Conservation (phyloP, 2,329 filamentous ascomycete genomes). For the Aspergillus carbonarius region DNA sequence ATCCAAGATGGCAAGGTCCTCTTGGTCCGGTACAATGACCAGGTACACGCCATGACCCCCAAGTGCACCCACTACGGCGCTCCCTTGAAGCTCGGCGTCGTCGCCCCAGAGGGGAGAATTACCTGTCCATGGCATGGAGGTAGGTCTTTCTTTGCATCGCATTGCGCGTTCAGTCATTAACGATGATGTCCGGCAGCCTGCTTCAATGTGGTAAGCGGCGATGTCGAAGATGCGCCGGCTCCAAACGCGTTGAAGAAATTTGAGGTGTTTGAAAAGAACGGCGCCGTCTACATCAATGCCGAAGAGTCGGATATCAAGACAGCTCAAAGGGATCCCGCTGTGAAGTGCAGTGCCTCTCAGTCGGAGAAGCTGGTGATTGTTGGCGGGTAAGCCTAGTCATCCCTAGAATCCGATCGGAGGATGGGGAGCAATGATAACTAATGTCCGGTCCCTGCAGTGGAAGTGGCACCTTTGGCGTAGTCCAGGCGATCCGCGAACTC, state of each 20-base stretch:
- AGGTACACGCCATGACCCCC: constrained; percentile 74
- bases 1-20: constrained; percentile 83
- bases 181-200: constrained; percentile 62
- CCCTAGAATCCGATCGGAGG: not conserved
- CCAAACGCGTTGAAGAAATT: constrained; percentile 83
- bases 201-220: constrained; percentile 84
- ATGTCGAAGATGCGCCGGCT: constrained; percentile 92
- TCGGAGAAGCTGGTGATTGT: constrained; percentile 71
- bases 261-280: constrained; percentile 75
- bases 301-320: constrained; percentile 76
- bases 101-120: constrained; percentile 76
- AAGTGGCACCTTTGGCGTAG: constrained; percentile 74
- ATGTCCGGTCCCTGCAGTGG: constrained; percentile 53
- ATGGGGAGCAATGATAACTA: not conserved
- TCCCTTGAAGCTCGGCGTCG: constrained; percentile 79
- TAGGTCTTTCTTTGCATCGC: constrained; percentile 43
- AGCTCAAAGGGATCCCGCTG: constrained; percentile 69
- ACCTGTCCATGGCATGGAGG: constrained; percentile 97
- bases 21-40: constrained; percentile 73
- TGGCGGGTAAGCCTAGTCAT: constrained; percentile 57
- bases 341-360: constrained; percentile 64
- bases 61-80: constrained; percentile 93
- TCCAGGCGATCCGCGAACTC: constrained; percentile 78
- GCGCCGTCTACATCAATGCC: constrained; percentile 78
- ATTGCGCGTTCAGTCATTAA: not conserved